Conservation (phyloP, 2,329 filamentous ascomycete genomes). For the Cyanodermella asteris region DNA sequence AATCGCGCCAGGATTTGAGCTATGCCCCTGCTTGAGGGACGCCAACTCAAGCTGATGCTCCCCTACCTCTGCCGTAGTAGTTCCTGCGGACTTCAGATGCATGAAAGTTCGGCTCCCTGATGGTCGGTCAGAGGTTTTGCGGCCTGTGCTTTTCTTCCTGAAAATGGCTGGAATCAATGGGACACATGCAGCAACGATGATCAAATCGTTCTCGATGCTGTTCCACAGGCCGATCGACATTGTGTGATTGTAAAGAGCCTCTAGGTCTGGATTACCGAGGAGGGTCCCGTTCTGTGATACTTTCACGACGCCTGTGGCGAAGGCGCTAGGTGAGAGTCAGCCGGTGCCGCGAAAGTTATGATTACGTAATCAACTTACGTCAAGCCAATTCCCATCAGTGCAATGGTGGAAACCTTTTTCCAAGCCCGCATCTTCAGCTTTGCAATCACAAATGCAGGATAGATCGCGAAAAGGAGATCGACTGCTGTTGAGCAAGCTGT, state of each 20-base stretch:
- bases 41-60: too few relatives aligned
- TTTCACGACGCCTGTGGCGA: slow-evolving; percentile 2
- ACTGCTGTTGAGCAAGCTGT: background rate
- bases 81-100: too few relatives aligned
- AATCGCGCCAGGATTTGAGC: too few relatives aligned
- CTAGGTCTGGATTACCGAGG: background rate
- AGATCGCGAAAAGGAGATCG: slow-evolving; percentile 1
- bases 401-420: slow-evolving; percentile 1
- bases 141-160: too few relatives aligned
- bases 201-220: slow-evolving; percentile 2
- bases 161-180: slow-evolving; percentile 1
- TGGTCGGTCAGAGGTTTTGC: too few relatives aligned
- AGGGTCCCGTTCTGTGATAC: background rate
- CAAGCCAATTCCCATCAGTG: slow-evolving; percentile 3
- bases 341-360: background rate
- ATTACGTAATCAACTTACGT: slow-evolving; percentile 1
- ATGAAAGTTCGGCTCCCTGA: too few relatives aligned
- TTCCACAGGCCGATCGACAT: slow-evolving; percentile 1
- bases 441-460: slow-evolving; percentile 1
- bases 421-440: background rate
- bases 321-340: slow-evolving; percentile 1
- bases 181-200: slow-evolving; percentile 1
- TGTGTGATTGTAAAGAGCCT: background rate
- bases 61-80: too few relatives aligned
- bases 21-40: too few relatives aligned